These are phyloP conservation scores for Narthecium ossifragum DNA, from an alignment of 106 monocot species.

Conservation along the genomic window DNA sequence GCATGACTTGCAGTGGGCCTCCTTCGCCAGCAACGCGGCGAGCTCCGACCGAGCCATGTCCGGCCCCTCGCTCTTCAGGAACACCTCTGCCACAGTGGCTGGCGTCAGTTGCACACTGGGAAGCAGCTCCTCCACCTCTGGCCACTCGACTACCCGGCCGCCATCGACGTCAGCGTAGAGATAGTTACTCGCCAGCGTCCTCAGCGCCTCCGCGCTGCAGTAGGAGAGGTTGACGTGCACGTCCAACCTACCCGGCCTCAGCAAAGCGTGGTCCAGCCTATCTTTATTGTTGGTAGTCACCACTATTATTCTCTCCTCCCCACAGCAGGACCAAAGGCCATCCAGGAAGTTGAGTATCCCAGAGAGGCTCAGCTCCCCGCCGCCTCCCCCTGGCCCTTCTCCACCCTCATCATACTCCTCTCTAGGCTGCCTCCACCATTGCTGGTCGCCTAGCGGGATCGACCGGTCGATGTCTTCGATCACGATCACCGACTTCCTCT, in stretches of 20 bases:
- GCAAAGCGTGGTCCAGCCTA: slow-evolving; percentile 62
- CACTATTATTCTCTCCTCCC: slow-evolving; percentile 70
- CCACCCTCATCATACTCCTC: background rate
- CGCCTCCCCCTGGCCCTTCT: background rate
- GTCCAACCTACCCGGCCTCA: slow-evolving; percentile 80
- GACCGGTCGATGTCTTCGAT: slow-evolving; percentile 97
- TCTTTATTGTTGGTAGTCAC: slow-evolving; percentile 80
- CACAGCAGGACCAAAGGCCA: slow-evolving; percentile 86
- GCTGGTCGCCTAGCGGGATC: slow-evolving; percentile 32
- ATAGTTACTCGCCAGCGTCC: slow-evolving; percentile 66
- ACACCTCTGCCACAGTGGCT: slow-evolving; percentile 72
- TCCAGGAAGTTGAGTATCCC: slow-evolving; percentile 78
- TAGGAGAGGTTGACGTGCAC: slow-evolving; percentile 72
- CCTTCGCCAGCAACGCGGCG: too few relatives aligned
- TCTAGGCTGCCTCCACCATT: background rate
- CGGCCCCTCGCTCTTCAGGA: slow-evolving; percentile 61
- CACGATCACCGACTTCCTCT: slow-evolving; percentile 75
- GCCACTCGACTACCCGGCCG: slow-evolving; percentile 10
- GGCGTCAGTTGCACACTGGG: slow-evolving; percentile 64
- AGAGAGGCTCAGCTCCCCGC: slow-evolving; percentile 47
- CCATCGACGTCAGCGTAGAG: slow-evolving; percentile 11
- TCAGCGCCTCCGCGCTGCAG: slow-evolving; percentile 57
- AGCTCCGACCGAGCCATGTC: too few relatives aligned
- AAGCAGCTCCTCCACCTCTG: slow-evolving; percentile 42
- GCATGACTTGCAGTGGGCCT: too few relatives aligned